phyloP scores from a whole-genome alignment of 768 basidiomycete species.

The Cystobasidium ongulense region DNA sequence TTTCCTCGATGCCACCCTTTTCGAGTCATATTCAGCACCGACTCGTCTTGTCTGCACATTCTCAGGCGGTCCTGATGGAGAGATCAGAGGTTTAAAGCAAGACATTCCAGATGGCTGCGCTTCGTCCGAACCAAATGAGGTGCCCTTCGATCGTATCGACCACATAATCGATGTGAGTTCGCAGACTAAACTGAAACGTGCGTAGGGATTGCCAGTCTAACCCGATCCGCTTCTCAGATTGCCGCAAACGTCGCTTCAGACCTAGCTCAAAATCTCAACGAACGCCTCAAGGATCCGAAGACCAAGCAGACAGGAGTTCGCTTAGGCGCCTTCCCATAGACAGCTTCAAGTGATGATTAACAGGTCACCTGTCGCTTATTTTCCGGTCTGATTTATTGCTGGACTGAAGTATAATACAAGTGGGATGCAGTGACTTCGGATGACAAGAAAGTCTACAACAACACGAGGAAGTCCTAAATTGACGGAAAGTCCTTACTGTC shows the following conservation, averaged over 20 bases:
- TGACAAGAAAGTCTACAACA: neutral
- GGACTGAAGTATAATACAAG: neutral
- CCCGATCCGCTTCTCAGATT: neutral
- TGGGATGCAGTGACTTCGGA: neutral
- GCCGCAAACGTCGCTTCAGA: slow-evolving; percentile 7
- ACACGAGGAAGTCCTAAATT: too few species aligned
- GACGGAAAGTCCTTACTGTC: too few species aligned
- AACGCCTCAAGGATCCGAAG: neutral
- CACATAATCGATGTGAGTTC: slow-evolving; percentile 9
- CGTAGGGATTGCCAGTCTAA: neutral
- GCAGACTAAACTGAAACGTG: neutral
- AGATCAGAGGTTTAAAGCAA: neutral
- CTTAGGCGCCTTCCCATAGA: slow-evolving; percentile 14
- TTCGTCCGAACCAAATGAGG: neutral
- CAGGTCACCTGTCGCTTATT: neutral
- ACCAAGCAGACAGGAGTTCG: neutral
- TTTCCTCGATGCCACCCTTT: slow-evolving; percentile 20
- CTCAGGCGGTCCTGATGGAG: neutral
- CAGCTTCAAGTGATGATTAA: too few species aligned
- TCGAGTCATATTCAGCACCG: slow-evolving; percentile 17
- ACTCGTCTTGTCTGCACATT: neutral
- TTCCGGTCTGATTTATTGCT: neutral
- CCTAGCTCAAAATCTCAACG: neutral
- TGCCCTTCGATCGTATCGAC: neutral
- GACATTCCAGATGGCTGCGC: slow-evolving; percentile 15